These are phyloP conservation scores for Calvatia gigantea DNA, from an alignment of 768 basidiomycete genomes.

Conservation along the genomic window DNA sequence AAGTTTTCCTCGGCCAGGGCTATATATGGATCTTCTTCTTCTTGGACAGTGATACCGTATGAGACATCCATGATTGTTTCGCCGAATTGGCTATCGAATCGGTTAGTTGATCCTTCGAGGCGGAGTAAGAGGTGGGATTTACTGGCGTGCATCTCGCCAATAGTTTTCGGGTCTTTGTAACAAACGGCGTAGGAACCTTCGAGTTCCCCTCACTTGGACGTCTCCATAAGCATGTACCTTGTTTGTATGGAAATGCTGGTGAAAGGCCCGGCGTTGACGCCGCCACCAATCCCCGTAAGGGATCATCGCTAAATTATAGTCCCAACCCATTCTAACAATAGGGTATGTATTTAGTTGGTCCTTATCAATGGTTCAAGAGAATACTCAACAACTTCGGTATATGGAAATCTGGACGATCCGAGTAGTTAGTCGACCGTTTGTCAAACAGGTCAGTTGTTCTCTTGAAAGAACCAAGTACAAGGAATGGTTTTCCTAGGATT, in stretches of 20 bases:
- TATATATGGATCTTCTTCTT: conserved; percentile 15
- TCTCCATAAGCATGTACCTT: conserved; percentile 20
- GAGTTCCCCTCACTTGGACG: conserved; percentile 20
- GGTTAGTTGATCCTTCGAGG: neutral
- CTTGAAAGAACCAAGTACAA: conserved; percentile 11
- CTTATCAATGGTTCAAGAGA: neutral
- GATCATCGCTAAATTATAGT: conserved; percentile 19
- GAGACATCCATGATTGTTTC: conserved; percentile 8
- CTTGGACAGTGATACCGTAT: conserved; percentile 6
- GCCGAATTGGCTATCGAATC: conserved; percentile 2
- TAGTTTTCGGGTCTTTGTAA: conserved; percentile 20
- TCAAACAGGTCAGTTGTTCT: conserved; percentile 15
- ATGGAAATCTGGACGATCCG: conserved; percentile 11
- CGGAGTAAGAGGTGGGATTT: neutral
- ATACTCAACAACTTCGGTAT: conserved; percentile 2
- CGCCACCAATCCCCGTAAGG: conserved; percentile 26
- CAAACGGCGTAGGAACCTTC: conserved; percentile 18
- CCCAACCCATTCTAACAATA: conserved; percentile 22
- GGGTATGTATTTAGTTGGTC: neutral
- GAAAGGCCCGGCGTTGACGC: conserved; percentile 22
- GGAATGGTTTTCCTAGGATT: conserved; percentile 11
- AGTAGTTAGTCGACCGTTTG: conserved; percentile 15
- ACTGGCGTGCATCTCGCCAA: conserved; percentile 26
- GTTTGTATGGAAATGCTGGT: conserved; percentile 22
- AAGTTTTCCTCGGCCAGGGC: conserved; percentile 21